These are phyloP conservation scores for Kuraishia floccosa DNA, from an alignment of 805 yeast species.

Conservation along the genomic window DNA sequence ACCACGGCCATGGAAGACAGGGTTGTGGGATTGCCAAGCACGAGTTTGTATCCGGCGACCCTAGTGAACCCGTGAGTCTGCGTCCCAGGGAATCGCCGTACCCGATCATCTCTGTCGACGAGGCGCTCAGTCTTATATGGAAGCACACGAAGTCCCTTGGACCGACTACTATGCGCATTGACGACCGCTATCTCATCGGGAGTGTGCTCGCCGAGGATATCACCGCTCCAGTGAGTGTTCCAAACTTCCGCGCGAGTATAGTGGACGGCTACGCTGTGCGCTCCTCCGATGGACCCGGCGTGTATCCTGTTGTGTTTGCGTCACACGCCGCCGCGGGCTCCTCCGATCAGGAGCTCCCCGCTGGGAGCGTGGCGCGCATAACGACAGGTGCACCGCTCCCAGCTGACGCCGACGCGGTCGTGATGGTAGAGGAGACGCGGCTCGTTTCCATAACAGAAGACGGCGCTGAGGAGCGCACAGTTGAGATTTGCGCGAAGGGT, in stretches of 20 bases:
- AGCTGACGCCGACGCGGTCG: slow-evolving; percentile 38
- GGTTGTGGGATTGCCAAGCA: slow-evolving; percentile 25
- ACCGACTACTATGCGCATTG: slow-evolving; percentile 12
- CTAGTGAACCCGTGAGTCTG: slow-evolving; percentile 22
- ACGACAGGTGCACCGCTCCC: slow-evolving; percentile 52
- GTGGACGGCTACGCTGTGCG: slow-evolving; percentile 46
- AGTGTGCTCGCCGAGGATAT: slow-evolving; percentile 30
- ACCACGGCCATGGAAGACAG: slow-evolving; percentile 9
- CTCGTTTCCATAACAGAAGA: slow-evolving; percentile 21
- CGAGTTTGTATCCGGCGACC: slow-evolving; percentile 20
- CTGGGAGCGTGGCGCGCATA: slow-evolving; percentile 30
- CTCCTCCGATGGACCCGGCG: slow-evolving; percentile 32
- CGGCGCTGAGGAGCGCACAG: slow-evolving; percentile 28
- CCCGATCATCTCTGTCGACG: slow-evolving; percentile 29
- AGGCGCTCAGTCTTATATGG: slow-evolving; percentile 24
- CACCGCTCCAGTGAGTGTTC: slow-evolving; percentile 25
- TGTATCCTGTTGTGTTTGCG: slow-evolving; percentile 24
- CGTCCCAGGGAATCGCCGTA: slow-evolving; percentile 38
- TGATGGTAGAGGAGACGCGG: slow-evolving; percentile 41
- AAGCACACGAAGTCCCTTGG: slow-evolving; percentile 20
- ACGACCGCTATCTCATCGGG: slow-evolving; percentile 21
- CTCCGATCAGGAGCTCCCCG: slow-evolving; percentile 5
- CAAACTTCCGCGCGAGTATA: slow-evolving; percentile 39
- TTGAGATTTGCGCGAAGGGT: slow-evolving; percentile 25
- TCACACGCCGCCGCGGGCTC: slow-evolving; percentile 28